Conservation (phyloP, 176 grass and related monocot genomes). For the Phoenix roebelenii region DNA sequence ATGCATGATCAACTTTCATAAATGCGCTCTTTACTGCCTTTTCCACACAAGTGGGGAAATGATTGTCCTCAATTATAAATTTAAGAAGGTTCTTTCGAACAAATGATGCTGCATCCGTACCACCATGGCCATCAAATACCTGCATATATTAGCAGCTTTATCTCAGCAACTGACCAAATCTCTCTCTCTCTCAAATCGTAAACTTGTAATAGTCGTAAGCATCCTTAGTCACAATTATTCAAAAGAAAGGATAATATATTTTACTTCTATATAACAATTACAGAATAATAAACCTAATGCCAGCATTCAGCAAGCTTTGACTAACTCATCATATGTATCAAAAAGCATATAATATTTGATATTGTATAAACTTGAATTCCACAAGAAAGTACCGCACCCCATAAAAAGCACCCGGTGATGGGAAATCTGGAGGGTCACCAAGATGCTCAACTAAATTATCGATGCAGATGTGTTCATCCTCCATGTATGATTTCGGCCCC, state of each 20-base stretch:
- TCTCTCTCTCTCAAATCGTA: too few species aligned
- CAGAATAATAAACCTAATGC: too few species aligned
- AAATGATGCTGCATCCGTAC: slow-evolving; percentile 77
- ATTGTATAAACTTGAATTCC: slow-evolving; percentile 1
- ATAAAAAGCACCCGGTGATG: slow-evolving; percentile 81
- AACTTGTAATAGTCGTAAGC: too few species aligned
- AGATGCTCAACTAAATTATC: slow-evolving; percentile 75
- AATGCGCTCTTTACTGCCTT: slow-evolving; percentile 65
- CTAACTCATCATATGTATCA: too few species aligned
- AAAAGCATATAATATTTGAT: too few species aligned
- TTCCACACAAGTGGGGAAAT: slow-evolving; percentile 69
- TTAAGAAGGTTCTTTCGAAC: slow-evolving; percentile 78
- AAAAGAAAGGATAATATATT: too few species aligned
- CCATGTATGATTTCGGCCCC: slow-evolving; percentile 73
- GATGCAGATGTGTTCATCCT: slow-evolving; percentile 82
- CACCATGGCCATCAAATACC: slow-evolving; percentile 97
- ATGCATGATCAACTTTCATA: slow-evolving; percentile 62
- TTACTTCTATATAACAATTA: too few species aligned
- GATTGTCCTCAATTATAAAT: slow-evolving; percentile 70
- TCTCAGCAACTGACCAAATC: background rate
- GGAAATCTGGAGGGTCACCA: slow-evolving; percentile 22
- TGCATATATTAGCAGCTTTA: slow-evolving; percentile 9
- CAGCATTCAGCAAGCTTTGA: too few species aligned
- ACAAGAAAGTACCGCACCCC: slow-evolving; percentile 48
- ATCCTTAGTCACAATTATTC: too few species aligned